Base-by-base conservation (phyloP, 495 filamentous ascomycete genomes). In the Xylaria cubensis region DNA sequence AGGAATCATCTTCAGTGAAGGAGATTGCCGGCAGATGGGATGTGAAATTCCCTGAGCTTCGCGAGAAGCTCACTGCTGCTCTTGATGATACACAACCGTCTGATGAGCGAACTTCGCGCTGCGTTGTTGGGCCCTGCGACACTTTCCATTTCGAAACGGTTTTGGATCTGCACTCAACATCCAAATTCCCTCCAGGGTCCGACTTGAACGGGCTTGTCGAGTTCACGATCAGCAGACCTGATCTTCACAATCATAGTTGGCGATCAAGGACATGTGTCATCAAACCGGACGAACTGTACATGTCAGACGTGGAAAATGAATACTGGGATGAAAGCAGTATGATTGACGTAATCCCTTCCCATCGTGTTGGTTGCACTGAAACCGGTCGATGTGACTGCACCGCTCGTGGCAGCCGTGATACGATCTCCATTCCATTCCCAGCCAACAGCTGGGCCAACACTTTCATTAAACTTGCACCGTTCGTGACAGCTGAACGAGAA, bases 141-240 rank as follows among this genome's bases (percentile, higher is more conserved):
- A 82, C 87, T n/a, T 75, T 89, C 65, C 85, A 88, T 69, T 83
- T 89, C 74, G 82, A 87, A 48, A 80, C 82, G 13, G 81, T 81
- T 9, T 77, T 89, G 0, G 81, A 86, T 56, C 67, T 87, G 8
- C 82, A 84, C 69, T 79, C 82, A 13, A 81, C 83, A 15, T 77
- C 80, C 29, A 79, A 82, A 46, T 86, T 86, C 71, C 84, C 84
- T 10, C 74, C 80, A 42, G 81, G 82, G 5, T 84, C 85, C 36
- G 82, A 85, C 26, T 80, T 89, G 65, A 84, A 83, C 69, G 83
- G 82, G 32, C 82, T 83, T 66, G 80, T 86, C 29, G 84, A 88
- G 69, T 76, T 88, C 24, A 81, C 79, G 32, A 81, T 88, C 51
- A 84, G 85, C 70, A 75, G 82, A 64, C 77, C 77, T 48, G 79